Conservation (phyloP, 768 basidiomycete species). For the Pilatotrama ljubarskyi region DNA sequence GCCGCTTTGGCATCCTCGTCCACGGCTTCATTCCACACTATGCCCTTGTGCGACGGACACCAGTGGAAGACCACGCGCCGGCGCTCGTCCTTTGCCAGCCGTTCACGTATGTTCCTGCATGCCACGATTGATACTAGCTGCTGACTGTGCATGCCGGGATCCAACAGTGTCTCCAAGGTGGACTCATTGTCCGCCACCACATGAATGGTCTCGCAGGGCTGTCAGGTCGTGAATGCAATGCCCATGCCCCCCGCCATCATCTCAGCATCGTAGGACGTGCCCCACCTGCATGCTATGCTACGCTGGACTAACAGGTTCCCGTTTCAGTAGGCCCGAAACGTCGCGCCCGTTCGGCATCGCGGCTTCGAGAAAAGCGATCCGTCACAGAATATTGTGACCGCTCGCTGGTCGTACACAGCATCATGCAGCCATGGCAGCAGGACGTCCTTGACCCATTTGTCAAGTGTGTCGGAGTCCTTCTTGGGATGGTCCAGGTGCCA, state of each 20-base stretch:
- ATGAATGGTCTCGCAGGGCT: conserved; percentile 1
- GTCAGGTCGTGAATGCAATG: background rate
- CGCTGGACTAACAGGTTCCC: background rate
- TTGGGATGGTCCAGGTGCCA: conserved; percentile 1
- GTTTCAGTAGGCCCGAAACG: background rate
- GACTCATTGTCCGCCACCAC: conserved; percentile 3
- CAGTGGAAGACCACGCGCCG: conserved; percentile 1
- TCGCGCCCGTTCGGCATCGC: background rate
- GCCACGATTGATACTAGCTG: background rate
- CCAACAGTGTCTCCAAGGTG: background rate
- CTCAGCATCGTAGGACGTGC: conserved; percentile 3
- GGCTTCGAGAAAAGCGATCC: background rate
- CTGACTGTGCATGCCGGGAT: conserved; percentile 2
- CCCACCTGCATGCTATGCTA: background rate
- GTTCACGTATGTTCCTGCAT: conserved; percentile 5
- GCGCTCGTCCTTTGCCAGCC: background rate
- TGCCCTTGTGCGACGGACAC: background rate
- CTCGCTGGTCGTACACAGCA: background rate
- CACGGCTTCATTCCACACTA: background rate
- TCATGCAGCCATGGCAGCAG: background rate
- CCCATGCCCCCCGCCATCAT: conserved; percentile 4
- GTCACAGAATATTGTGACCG: background rate
- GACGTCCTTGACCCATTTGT: background rate
- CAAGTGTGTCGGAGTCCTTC: background rate
- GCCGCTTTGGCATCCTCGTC: conserved; percentile 1